Conservation (phyloP, 192 early-diverging fungal species). For the Radiomyces spectabilis region DNA sequence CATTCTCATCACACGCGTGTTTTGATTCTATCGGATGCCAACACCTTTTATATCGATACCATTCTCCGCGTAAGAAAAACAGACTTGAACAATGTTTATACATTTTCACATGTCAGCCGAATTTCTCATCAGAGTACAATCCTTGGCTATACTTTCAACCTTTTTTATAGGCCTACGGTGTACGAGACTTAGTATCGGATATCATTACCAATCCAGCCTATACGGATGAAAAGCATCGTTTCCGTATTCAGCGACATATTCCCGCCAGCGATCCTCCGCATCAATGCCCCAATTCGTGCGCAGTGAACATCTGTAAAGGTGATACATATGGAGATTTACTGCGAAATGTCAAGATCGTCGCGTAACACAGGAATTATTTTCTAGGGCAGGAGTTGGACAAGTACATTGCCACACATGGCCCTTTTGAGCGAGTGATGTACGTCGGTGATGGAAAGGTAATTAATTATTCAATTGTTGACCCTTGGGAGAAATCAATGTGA, state of each 20-base stretch:
- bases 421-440: slow-evolving; percentile 18
- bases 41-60: slow-evolving; percentile 49
- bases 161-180: slow-evolving; percentile 32
- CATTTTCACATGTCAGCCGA: no score
- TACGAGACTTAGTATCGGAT: slow-evolving; percentile 32
- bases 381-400: slow-evolving; percentile 12
- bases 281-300: slow-evolving; percentile 40
- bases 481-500: no score
- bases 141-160: background rate
- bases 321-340: background rate
- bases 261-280: slow-evolving; percentile 30
- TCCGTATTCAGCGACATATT: slow-evolving; percentile 38
- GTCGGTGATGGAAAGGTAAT: slow-evolving; percentile 22
- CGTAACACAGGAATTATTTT: no score
- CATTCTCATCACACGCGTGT: slow-evolving; percentile 38
- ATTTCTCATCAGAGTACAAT: background rate
- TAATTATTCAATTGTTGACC: no score
- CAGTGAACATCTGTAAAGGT: slow-evolving; percentile 61
- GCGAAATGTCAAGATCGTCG: no score
- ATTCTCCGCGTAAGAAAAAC: slow-evolving; percentile 47
- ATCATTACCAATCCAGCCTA: slow-evolving; percentile 55
- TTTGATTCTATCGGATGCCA: slow-evolving; percentile 56
- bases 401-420: slow-evolving; percentile 6
- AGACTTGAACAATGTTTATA: no score
- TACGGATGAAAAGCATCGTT: slow-evolving; percentile 31